phyloP scores from a whole-genome alignment of 2,329 filamentous ascomycete species.

The Penicillium sp. region DNA sequence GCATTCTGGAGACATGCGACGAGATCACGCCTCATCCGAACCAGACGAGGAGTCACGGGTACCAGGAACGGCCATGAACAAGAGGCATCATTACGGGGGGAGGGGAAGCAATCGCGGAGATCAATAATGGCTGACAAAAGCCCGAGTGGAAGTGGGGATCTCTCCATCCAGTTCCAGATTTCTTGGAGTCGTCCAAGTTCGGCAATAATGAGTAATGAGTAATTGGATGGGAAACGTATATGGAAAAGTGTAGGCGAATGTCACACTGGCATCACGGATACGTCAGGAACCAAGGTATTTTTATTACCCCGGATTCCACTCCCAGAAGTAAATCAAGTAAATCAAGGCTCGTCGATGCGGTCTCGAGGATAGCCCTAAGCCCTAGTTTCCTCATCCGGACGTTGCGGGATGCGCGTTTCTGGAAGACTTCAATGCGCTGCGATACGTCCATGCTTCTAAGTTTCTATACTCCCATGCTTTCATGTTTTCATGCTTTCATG shows the following conservation, averaged over 20 bases:
- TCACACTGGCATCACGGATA: background rate
- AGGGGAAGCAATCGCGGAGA: conserved; percentile 10
- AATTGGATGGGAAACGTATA: background rate
- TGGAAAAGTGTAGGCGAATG: no score
- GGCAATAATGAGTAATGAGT: background rate
- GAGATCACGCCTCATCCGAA: conserved; percentile 3
- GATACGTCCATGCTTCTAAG: background rate
- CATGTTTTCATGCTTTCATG: background rate
- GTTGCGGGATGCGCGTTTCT: conserved; percentile 18
- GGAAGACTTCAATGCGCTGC: background rate
- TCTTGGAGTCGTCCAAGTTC: background rate
- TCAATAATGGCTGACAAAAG: conserved; percentile 32
- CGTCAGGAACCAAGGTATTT: background rate
- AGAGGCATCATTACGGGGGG: background rate
- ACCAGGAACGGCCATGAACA: conserved; percentile 23
- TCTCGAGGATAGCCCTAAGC: conserved; percentile 20
- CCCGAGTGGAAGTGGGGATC: conserved; percentile 8
- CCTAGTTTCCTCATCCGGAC: conserved; percentile 27
- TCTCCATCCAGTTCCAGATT: background rate
- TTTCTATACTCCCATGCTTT: background rate
- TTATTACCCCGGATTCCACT: background rate
- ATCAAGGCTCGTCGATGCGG: background rate
- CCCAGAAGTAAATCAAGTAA: background rate
- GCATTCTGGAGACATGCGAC: conserved; percentile 33
- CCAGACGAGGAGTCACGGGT: conserved; percentile 6